Percentiles rank a stretch among this genome's conserved stretches.
Conservation (phyloP, 345 rosid genomes). For the Sonneratia caseolaris region DNA sequence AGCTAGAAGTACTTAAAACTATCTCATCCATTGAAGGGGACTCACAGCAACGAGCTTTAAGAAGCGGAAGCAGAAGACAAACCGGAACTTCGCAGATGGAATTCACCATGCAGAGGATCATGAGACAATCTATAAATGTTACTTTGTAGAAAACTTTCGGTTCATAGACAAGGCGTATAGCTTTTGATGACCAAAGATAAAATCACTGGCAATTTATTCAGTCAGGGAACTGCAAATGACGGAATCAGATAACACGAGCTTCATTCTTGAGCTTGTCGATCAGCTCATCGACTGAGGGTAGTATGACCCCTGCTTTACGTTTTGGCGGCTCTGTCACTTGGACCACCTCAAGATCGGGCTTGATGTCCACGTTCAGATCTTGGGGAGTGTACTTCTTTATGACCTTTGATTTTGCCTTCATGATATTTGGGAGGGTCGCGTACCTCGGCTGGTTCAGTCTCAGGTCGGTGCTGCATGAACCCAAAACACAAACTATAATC, state of each 20-base stretch:
- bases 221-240: neutral
- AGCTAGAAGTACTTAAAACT: too few relatives aligned
- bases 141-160: neutral
- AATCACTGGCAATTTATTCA: neutral
- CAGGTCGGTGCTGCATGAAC: constrained; percentile 64
- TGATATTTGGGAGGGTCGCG: constrained; percentile 88
- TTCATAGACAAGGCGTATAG: neutral
- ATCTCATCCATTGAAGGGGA: too few relatives aligned
- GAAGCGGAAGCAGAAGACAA: neutral
- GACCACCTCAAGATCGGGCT: constrained; percentile 54
- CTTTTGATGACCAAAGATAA: neutral
- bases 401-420: constrained; percentile 86
- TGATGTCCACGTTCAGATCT: constrained; percentile 54
- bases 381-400: constrained; percentile 58
- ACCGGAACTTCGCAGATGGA: neutral
- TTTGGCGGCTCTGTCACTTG: constrained; percentile 70
- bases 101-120: neutral
- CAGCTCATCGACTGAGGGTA: constrained; percentile 65
- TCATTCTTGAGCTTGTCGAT: constrained; percentile 69
- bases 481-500: neutral
- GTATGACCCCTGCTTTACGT: constrained; percentile 64
- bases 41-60: too few relatives aligned
- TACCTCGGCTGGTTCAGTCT: constrained; percentile 92
- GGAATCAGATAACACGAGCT: constrained; percentile 52
- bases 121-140: neutral